Conservation (phyloP, 345 rosid species). For the Pistacia atlantica region DNA sequence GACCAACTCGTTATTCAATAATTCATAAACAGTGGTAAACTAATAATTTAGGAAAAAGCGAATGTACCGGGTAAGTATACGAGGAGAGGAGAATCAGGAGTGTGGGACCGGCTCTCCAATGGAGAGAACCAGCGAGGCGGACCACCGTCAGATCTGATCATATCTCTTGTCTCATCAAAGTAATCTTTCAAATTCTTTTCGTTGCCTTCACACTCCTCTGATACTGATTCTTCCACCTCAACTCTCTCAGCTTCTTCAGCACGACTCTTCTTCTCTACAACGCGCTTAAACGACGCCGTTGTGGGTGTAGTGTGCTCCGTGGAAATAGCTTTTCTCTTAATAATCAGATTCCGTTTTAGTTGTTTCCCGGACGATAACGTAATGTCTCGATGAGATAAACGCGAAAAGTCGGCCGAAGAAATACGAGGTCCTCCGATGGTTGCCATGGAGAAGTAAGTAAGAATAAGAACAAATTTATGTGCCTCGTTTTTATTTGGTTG, state of each 20-base stretch:
- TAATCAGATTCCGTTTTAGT: background rate
- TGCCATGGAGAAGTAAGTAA: slow-evolving; percentile 15
- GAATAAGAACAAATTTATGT: background rate
- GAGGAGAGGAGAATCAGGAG: slow-evolving; percentile 48
- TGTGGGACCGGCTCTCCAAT: slow-evolving; percentile 35
- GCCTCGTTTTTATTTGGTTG: background rate
- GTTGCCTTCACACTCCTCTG: slow-evolving; percentile 16
- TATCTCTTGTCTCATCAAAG: slow-evolving; percentile 39
- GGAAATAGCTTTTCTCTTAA: slow-evolving; percentile 1
- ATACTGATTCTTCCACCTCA: slow-evolving; percentile 18
- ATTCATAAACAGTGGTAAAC: background rate
- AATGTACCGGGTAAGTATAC: slow-evolving; percentile 50
- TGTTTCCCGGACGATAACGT: background rate
- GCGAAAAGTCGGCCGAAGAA: background rate
- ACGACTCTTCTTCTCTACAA: slow-evolving; percentile 16
- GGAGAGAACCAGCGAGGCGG: slow-evolving; percentile 75
- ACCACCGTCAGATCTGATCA: slow-evolving; percentile 45
- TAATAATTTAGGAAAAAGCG: background rate
- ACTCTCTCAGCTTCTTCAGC: slow-evolving; percentile 2
- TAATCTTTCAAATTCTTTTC: slow-evolving; percentile 43
- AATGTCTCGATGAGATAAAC: background rate
- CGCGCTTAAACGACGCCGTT: slow-evolving; percentile 2
- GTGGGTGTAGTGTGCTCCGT: background rate
- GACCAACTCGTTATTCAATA: background rate
- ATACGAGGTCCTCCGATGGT: slow-evolving; percentile 12